Evolutionary conservation across 2,329 filamentous ascomycete genomes (phyloP).

Genomic region (Xylariaceae sp.): DNA sequence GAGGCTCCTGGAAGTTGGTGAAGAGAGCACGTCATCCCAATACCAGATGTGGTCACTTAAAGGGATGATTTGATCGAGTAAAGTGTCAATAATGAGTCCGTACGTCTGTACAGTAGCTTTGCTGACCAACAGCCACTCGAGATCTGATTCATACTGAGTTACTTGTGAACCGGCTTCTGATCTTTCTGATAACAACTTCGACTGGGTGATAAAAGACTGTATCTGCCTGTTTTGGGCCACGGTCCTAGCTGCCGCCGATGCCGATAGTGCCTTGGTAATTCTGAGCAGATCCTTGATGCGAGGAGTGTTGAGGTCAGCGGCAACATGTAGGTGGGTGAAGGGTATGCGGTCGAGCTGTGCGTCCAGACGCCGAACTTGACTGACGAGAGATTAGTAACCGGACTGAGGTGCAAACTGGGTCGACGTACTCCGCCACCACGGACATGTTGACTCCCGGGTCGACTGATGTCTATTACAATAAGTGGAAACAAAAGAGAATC

Average conservation of each 20-base stretch:
- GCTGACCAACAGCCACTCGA: slow-evolving; percentile 87
- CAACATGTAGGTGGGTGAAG: slow-evolving; percentile 39
- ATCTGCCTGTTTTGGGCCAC: slow-evolving; percentile 62
- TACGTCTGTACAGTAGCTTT: slow-evolving; percentile 93
- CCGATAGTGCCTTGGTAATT: slow-evolving; percentile 69
- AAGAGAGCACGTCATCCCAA: slow-evolving; percentile 86
- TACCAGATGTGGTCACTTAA: slow-evolving; percentile 89
- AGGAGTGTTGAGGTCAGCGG: slow-evolving; percentile 48
- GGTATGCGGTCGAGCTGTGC: slow-evolving; percentile 64
- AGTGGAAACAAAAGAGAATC: slow-evolving; percentile 3
- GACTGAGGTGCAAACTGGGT: slow-evolving; percentile 5
- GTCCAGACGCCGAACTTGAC: slow-evolving; percentile 61
- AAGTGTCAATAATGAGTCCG: slow-evolving; percentile 70
- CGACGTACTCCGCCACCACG: slow-evolving; percentile 47
- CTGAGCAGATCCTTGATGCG: slow-evolving; percentile 61
- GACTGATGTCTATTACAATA: slow-evolving; percentile 5
- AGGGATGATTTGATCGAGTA: slow-evolving; percentile 80
- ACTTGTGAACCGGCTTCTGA: slow-evolving; percentile 24
- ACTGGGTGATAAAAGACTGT: slow-evolving; percentile 59
- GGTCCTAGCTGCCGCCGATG: slow-evolving; percentile 61
- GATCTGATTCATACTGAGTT: slow-evolving; percentile 66
- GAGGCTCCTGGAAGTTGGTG: slow-evolving; percentile 72
- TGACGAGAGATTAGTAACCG: neutral
- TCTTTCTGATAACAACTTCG: slow-evolving; percentile 47
- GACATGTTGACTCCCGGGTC: slow-evolving; percentile 37